Percentiles rank a stretch among this genome's conserved stretches.
Evolutionary conservation across 345 rosid genomes (phyloP).

Genomic region (Hypericum androsaemum): DNA sequence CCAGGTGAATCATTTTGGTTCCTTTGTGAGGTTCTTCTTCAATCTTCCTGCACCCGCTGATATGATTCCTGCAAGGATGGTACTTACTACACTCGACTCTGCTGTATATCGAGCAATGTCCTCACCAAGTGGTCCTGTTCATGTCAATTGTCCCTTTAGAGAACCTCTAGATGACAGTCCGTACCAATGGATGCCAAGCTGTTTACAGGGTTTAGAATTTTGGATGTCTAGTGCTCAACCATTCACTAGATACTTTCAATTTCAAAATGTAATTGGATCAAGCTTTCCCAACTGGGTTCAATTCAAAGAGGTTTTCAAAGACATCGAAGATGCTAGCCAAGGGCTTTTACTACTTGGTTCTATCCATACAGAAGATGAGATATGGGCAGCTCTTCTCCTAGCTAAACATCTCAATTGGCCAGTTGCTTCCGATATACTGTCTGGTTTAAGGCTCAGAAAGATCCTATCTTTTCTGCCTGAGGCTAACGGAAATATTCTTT

Average conservation of each 20-base stretch:
- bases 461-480: conserved; percentile 37
- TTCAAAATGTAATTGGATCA: conserved; percentile 32
- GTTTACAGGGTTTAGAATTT: conserved; percentile 66
- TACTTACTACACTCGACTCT: conserved; percentile 79
- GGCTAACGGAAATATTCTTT: conserved; percentile 31
- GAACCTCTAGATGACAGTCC: conserved; percentile 70
- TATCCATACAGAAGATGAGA: conserved; percentile 68
- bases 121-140: conserved; percentile 79
- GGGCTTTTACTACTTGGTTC: conserved; percentile 73
- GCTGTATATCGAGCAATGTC: conserved; percentile 74
- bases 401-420: conserved; percentile 86
- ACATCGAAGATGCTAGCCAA: conserved; percentile 38
- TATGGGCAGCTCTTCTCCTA: conserved; percentile 80
- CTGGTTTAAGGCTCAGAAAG: conserved; percentile 84
- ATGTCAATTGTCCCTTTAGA: conserved; percentile 85
- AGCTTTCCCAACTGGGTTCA: conserved; percentile 17
- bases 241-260: conserved; percentile 61
- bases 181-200: conserved; percentile 46
- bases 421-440: conserved; percentile 77
- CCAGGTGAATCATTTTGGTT: conserved; percentile 86
- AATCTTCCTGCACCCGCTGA: conserved; percentile 79
- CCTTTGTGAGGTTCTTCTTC: conserved; percentile 84
- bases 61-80: conserved; percentile 68
- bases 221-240: conserved; percentile 72
- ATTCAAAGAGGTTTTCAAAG: conserved; percentile 45